Evolutionary conservation across 2,329 filamentous ascomycete species (phyloP).

Genomic region (Tothia fuscella): DNA sequence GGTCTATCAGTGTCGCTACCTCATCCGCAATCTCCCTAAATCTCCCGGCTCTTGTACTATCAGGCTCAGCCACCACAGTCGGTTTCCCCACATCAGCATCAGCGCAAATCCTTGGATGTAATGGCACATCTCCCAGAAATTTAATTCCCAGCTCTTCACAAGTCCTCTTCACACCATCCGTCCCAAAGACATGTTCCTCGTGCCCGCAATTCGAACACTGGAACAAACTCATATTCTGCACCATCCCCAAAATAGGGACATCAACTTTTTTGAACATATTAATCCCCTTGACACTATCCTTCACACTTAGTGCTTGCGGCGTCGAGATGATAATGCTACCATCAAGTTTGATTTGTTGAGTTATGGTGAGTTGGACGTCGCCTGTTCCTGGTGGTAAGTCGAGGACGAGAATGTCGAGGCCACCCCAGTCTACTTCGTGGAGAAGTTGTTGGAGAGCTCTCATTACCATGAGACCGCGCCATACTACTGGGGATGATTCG

Average conservation of each 20-base stretch:
- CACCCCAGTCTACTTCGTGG: constrained; percentile 89
- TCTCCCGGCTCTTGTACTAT: constrained; percentile 56
- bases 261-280: constrained; percentile 84
- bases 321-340: constrained; percentile 85
- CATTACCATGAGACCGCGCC: constrained; percentile 95
- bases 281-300: constrained; percentile 83
- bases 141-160: constrained; percentile 62
- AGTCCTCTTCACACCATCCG: constrained; percentile 51
- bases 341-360: constrained; percentile 82
- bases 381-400: constrained; percentile 92
- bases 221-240: constrained; percentile 37
- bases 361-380: constrained; percentile 93
- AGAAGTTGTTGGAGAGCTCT: constrained; percentile 92
- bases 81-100: constrained; percentile 81
- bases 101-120: constrained; percentile 76
- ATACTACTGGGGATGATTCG: constrained; percentile 73
- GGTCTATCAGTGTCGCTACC: constrained; percentile 32
- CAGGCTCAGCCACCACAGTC: constrained; percentile 76
- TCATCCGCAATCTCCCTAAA: constrained; percentile 60
- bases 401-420: constrained; percentile 75
- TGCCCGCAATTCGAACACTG: constrained; percentile 45
- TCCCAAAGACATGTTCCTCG: constrained; percentile 64
- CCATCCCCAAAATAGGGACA: constrained; percentile 70
- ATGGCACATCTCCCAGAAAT: constrained; percentile 78
- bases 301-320: constrained; percentile 82